Base-by-base conservation (phyloP, 768 basidiomycete genomes). In the Suillus americanus region DNA sequence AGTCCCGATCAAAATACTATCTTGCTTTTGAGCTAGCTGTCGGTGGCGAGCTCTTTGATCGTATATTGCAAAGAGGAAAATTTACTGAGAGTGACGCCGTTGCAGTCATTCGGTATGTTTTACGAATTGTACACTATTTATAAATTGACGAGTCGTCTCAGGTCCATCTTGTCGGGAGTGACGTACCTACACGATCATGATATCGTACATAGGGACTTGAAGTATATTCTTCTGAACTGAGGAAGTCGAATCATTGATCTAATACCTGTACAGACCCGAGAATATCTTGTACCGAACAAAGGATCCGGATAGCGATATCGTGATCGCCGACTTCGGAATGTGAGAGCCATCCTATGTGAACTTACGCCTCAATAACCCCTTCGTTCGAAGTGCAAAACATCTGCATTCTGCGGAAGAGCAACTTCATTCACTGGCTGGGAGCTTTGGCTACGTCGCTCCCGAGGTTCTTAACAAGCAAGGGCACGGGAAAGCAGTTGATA, bases 321-420 rank as follows among this genome's bases (percentile, higher is more conserved):
- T 99, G 63, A 95, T 99, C 50, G 96, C 88, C 7, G 97, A 99
- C 77, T 99, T 99, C 72, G 97, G 97, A 68, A 98, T 99, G 93
- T 94, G 69, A 20, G 89, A 16, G 10, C 6, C 25, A 78, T 35
- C 20, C 50, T 28, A 23, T 61, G 30, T 62, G 23, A 54, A 35
- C 28, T 62, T 56, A 45, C 14, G 41, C 38, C 62, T 38, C 38
- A 16, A 25, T 13, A 35, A 38, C 45, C 18, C 35, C 45, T 59
- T 64, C 40, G 14, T 45, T 4, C 45, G 38, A 56, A 94, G 93
- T 62, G 92, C 94, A 13, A 95, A 95, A 71, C 93, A 95, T 67
- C 78, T 95, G 2, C 85, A 91, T 65, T 81, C 86, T 0, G 76
- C 89, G 0, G 88, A 87, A 20, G 90, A 94, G 70, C 86, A 88